Conservation (phyloP, 805 yeast genomes). For the Sugiyamaella marilandica region DNA sequence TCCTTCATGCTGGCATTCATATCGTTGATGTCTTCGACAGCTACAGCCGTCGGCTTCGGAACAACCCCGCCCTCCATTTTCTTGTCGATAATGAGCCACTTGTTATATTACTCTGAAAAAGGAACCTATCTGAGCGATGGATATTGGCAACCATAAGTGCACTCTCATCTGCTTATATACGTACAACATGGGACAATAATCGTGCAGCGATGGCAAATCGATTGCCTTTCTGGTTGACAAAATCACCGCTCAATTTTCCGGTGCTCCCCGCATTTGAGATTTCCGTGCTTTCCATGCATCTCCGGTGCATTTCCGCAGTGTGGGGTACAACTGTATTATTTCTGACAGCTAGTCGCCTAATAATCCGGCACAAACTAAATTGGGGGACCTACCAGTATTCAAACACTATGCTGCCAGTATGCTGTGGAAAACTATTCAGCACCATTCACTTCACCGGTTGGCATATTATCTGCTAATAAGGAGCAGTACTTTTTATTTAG, state of each 20-base stretch:
- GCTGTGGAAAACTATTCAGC: neutral
- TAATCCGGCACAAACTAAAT: neutral
- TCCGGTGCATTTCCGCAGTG: neutral
- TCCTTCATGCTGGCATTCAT: slow-evolving; percentile 1
- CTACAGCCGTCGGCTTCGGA: neutral
- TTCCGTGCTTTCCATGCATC: neutral
- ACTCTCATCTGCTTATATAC: neutral
- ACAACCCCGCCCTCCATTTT: neutral
- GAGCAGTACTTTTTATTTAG: neutral
- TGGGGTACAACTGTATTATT: neutral
- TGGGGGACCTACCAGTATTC: neutral
- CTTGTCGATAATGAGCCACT: neutral
- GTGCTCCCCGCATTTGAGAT: neutral
- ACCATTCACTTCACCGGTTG: neutral
- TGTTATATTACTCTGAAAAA: neutral
- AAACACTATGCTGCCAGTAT: neutral
- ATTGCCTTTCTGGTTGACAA: neutral
- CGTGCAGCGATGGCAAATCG: neutral
- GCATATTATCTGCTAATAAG: neutral
- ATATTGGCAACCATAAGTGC: neutral
- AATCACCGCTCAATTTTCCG: neutral
- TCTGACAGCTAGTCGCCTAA: neutral
- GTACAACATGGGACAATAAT: too few species aligned
- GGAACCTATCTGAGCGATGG: neutral
- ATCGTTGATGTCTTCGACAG: neutral